phyloP scores from a whole-genome alignment of 2,329 filamentous ascomycete genomes.

The Dothidotthia symphoricarpi region DNA sequence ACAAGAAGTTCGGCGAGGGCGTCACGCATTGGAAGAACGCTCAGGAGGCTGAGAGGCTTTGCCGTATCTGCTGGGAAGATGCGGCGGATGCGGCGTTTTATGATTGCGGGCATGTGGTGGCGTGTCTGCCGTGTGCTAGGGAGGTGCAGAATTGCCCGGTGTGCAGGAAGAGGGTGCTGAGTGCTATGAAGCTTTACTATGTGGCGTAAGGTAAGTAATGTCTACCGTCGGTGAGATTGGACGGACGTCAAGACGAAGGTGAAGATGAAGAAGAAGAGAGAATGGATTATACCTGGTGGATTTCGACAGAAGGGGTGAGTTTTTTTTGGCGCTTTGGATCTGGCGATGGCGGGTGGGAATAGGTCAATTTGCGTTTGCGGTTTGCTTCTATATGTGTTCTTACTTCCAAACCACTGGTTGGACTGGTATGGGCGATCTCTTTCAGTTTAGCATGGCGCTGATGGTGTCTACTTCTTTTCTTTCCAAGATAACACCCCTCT shows the following conservation, averaged over 20 bases:
- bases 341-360: too few species aligned
- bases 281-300: too few species aligned
- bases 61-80: constrained; percentile 62
- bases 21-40: constrained; percentile 62
- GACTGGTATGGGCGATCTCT: too few species aligned
- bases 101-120: constrained; percentile 63
- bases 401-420: background rate
- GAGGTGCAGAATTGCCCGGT: constrained; percentile 61
- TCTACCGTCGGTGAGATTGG: background rate
- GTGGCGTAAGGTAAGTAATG: constrained; percentile 24
- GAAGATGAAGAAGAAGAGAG: background rate
- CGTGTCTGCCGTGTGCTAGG: constrained; percentile 59
- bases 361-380: too few species aligned
- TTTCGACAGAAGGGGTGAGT: too few species aligned
- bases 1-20: constrained; percentile 61
- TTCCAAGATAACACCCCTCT: background rate
- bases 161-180: constrained; percentile 57
- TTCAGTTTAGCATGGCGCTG: constrained; percentile 1
- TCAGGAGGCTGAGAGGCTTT: constrained; percentile 59
- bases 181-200: constrained; percentile 58
- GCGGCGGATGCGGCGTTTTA: constrained; percentile 61
- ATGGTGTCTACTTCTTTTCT: background rate
- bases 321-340: too few species aligned
- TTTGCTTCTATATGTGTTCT: background rate
- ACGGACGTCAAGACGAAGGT: too few species aligned